These are phyloP conservation scores for Centella asiatica DNA, from an alignment of 129 eudicot genomes.

Conservation along the genomic window DNA sequence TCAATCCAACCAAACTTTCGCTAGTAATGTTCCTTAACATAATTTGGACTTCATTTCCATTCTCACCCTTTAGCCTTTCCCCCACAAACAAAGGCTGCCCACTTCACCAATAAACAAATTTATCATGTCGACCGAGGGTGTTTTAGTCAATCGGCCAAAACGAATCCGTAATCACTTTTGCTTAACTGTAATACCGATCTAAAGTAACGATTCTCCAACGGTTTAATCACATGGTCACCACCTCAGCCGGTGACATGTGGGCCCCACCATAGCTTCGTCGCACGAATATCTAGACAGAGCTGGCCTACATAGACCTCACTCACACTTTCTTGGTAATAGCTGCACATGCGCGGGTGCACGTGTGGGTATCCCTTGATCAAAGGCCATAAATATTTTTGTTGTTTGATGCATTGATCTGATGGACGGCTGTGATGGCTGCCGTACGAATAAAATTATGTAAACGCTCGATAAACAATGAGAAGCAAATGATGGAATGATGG, in stretches of 20 bases:
- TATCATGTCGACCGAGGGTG: too few species aligned
- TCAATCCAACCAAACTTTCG: too few species aligned
- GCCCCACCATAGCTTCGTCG: background rate
- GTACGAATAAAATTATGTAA: too few species aligned
- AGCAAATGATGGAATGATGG: slow-evolving; percentile 9
- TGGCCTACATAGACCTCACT: background rate
- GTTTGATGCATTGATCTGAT: background rate
- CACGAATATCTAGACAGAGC: background rate
- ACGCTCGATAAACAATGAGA: background rate
- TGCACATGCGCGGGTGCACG: slow-evolving; percentile 6
- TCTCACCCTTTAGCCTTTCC: too few species aligned
- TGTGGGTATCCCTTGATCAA: slow-evolving; percentile 3
- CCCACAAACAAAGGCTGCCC: too few species aligned
- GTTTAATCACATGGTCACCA: slow-evolving; percentile 8
- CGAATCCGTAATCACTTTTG: too few species aligned
- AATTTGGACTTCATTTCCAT: too few species aligned
- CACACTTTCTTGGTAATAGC: slow-evolving; percentile 4
- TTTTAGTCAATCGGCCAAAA: too few species aligned
- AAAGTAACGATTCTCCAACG: background rate
- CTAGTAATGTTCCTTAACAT: too few species aligned
- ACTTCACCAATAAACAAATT: too few species aligned
- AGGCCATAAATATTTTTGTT: background rate
- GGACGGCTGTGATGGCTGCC: background rate
- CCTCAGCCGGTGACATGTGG: background rate
- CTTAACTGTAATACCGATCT: slow-evolving; percentile 7